Percentiles rank a stretch among this genome's conserved stretches.
These are phyloP conservation scores for Fusarium torulosum DNA, from an alignment of 2,329 filamentous ascomycete species.

Conservation along the genomic window DNA sequence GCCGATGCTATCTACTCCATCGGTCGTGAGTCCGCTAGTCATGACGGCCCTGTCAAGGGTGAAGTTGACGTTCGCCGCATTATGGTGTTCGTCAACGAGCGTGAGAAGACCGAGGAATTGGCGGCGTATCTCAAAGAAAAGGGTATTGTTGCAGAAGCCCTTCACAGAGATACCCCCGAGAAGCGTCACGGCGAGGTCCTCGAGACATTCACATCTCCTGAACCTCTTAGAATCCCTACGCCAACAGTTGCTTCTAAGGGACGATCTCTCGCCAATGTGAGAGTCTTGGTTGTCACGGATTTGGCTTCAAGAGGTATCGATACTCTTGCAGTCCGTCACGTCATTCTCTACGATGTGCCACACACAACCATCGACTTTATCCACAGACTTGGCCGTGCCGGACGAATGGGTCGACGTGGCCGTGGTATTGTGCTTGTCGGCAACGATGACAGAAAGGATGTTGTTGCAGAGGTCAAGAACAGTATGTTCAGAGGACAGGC, in stretches of 20 bases:
- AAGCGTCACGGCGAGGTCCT: constrained; percentile 83
- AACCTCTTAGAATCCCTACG: constrained; percentile 55
- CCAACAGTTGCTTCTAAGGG: constrained; percentile 52
- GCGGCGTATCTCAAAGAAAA: constrained; percentile 83
- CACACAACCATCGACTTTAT: constrained; percentile 99
- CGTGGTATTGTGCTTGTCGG: constrained; percentile 91
- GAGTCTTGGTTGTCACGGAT: constrained; percentile 94
- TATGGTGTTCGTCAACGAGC: constrained; percentile 96
- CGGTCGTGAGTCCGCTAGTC: constrained; percentile 76
- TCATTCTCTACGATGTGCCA: constrained; percentile 96
- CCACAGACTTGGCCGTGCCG: constrained; percentile 90
- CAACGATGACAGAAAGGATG: constrained; percentile 87
- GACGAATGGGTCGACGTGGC: constrained; percentile 91
- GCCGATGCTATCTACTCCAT: constrained; percentile 96
- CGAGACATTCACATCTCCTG: constrained; percentile 74
- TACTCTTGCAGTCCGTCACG: constrained; percentile 89
- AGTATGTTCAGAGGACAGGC: constrained; percentile 88
- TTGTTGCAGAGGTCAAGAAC: constrained; percentile 91
- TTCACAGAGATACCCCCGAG: constrained; percentile 86
- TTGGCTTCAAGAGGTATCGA: constrained; percentile 94
- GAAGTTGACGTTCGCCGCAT: constrained; percentile 82
- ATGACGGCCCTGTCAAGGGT: constrained; percentile 68
- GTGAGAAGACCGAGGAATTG: constrained; percentile 86
- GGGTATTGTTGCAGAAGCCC: constrained; percentile 87
- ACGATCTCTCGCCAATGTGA: constrained; percentile 78